Base-by-base conservation (phyloP, 176 grass and related monocot genomes). In the Echinochloa phyllopogon region DNA sequence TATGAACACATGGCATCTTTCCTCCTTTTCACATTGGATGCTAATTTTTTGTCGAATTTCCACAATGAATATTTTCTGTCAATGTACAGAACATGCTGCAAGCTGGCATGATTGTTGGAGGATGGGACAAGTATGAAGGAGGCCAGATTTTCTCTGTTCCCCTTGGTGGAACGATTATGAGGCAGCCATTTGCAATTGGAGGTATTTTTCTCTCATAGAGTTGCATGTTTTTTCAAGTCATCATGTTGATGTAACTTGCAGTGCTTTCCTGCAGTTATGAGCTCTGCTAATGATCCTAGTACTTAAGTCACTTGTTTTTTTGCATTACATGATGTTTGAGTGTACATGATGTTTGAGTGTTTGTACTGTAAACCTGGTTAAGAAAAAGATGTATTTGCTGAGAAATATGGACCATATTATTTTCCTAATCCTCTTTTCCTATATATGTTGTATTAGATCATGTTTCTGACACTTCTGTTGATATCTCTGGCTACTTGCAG, bases 91-190 rank as follows among this genome's bases (percentile, higher is more conserved):
- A 90, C 67, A 94, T 99, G 96, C 75, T 99, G 63, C 93, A 99
- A 99, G 91, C 94, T 85, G 96, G 96, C 36, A 72, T 94, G 86
- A 99, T 99, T 78, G 48, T 99, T 87, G 96, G 96, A 63, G 96
- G 96, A 77, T 99, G 93, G 96, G 96, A 99, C 82, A 96, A 99
- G 76, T 99, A 99, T 0, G 94, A 99, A 86, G 94, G 94, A 39
- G 97, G 89, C 53, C 94, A 99, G 85, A 99, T 99, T 87, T 99
- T 86, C 78, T 96, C 94, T 0, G 91, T 99, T 3, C 91, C 94
- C 20, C 96, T 96, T 92, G 96, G 96, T 77, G 93, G 94, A 85
- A 96, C 96, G 0, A 96, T 99, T 69, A 14, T 99, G 58, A 87
- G 66, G 78, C 96, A 94, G 81, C 84, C 94, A 69, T 99, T 96